Percentiles rank a stretch among this genome's conserved stretches.
These are phyloP conservation scores for Hortaea werneckii DNA, from an alignment of 2,329 filamentous ascomycete genomes.

Conservation along the genomic window DNA sequence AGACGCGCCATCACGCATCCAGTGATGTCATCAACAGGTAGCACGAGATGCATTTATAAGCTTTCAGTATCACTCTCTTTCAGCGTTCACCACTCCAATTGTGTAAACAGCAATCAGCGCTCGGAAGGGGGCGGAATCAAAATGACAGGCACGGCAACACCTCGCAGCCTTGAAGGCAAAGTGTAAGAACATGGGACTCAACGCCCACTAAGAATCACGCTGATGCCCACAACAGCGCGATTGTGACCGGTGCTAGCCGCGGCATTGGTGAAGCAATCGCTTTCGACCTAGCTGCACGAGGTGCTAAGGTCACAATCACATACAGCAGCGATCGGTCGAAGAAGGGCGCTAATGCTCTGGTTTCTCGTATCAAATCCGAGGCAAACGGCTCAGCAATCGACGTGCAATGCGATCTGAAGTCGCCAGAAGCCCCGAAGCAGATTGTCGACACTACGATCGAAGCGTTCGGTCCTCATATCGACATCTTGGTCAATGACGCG, in stretches of 20 bases:
- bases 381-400: conserved; percentile 28
- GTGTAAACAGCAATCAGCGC: too few species aligned
- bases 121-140: background rate
- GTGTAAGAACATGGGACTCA: conserved; percentile 6
- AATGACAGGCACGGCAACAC: background rate
- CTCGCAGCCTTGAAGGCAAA: conserved; percentile 14
- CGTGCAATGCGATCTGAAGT: conserved; percentile 32
- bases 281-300: conserved; percentile 37
- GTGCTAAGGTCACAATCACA: conserved; percentile 36
- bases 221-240: conserved; percentile 30
- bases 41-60: too few species aligned
- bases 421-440: conserved; percentile 24
- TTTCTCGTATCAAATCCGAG: conserved; percentile 24
- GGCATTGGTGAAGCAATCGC: conserved; percentile 42
- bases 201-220: conserved; percentile 2
- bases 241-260: conserved; percentile 42
- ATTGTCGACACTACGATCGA: conserved; percentile 28
- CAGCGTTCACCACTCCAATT: too few species aligned
- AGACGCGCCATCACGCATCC: too few species aligned
- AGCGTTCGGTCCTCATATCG: conserved; percentile 31
- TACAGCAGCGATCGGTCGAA: conserved; percentile 33
- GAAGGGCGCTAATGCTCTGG: conserved; percentile 23
- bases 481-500: conserved; percentile 37
- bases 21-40: too few species aligned
- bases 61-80: too few species aligned